Conservation (phyloP, 345 rosid species). For the Lepidium didymum region DNA sequence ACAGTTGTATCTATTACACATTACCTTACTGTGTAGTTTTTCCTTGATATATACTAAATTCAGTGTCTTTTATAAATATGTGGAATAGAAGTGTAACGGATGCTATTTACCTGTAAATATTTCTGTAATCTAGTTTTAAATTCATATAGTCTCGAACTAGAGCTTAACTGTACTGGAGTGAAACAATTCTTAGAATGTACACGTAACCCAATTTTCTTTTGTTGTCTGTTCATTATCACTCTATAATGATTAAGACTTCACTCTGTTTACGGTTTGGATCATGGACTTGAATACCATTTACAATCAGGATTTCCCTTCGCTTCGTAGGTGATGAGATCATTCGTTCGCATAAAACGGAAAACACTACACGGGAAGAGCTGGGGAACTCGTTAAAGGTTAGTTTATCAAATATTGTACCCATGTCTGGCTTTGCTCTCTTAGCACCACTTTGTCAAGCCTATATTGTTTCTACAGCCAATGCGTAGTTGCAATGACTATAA, state of each 20-base stretch:
- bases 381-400: slow-evolving; percentile 61
- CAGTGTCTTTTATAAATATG: not conserved
- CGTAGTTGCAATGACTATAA: not conserved
- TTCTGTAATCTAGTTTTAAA: not conserved
- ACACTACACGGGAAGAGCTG: slow-evolving; percentile 38
- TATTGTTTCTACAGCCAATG: not conserved
- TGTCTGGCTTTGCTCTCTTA: not conserved
- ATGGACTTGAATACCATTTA: slow-evolving; percentile 7
- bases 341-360: slow-evolving; percentile 31
- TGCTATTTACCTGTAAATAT: not conserved
- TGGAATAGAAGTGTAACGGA: not conserved
- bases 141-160: not conserved
- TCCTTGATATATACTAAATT: not conserved
- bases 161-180: not conserved
- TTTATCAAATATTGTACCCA: not conserved
- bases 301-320: slow-evolving; percentile 17
- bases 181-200: not conserved
- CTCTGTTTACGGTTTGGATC: not conserved
- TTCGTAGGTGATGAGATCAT: slow-evolving; percentile 42
- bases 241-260: not conserved
- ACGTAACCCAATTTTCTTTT: not conserved
- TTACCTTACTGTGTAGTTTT: not conserved
- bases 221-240: not conserved
- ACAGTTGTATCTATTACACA: not conserved
- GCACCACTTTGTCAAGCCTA: not conserved